Evolutionary conservation across 495 filamentous ascomycete species (phyloP).

Genomic region (Annulohypoxylon maeteangense): DNA sequence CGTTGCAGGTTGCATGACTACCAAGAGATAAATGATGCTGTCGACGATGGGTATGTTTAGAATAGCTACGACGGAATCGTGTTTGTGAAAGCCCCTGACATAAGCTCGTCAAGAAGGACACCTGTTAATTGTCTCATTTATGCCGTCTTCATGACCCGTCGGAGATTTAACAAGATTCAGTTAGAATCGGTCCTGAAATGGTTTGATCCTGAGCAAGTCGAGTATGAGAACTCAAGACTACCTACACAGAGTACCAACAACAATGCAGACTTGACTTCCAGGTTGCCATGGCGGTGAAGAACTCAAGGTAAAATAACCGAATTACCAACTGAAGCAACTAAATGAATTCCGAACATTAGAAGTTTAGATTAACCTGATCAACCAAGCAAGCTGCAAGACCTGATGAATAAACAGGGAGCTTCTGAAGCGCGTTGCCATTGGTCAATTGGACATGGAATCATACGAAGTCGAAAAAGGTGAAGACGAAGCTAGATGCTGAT

Average conservation of each 20-base stretch:
- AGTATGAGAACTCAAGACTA: neutral
- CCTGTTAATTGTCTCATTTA: conserved; percentile 8
- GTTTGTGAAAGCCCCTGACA: conserved; percentile 8
- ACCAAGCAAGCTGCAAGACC: neutral
- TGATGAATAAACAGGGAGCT: neutral
- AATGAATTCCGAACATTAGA: neutral
- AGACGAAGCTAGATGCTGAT: neutral
- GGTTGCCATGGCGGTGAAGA: neutral
- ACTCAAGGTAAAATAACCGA: neutral
- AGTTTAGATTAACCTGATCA: neutral
- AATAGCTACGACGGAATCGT: neutral
- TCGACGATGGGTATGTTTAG: conserved; percentile 17
- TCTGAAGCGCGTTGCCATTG: neutral
- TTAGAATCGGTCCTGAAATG: neutral
- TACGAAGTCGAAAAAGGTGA: neutral
- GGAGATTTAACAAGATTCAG: neutral
- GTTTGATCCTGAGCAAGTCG: neutral
- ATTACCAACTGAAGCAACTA: neutral
- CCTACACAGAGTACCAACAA: too few species aligned
- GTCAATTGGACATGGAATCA: neutral
- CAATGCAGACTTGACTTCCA: neutral
- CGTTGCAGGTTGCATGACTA: conserved; percentile 33
- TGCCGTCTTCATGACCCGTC: neutral
- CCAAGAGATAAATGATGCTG: conserved; percentile 14
- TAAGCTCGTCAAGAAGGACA: neutral